Evolutionary conservation across 1,139 yeast genomes (phyloP).

Genomic region (Kodamaea derodonti): DNA sequence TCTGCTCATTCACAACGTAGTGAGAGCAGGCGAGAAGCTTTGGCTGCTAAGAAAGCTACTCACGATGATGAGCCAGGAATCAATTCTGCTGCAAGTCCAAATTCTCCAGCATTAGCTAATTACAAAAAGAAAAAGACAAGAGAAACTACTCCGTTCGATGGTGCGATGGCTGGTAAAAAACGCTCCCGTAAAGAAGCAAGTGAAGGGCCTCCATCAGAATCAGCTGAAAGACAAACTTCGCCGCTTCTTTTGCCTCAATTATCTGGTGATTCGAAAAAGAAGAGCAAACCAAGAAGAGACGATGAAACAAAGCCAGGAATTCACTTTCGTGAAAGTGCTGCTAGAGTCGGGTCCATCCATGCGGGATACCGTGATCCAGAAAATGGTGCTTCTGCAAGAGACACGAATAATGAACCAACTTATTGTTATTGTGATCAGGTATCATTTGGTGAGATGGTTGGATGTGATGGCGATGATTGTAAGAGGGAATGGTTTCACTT

Average conservation of each 20-base stretch:
- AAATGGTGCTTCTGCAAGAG: background rate
- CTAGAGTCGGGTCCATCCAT: background rate
- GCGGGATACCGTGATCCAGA: conserved; percentile 1
- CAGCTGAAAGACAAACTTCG: conserved; percentile 4
- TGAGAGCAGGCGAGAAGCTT: conserved; percentile 86
- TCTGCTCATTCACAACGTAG: conserved; percentile 69
- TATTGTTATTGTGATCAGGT: conserved; percentile 96
- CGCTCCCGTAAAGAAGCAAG: conserved; percentile 18
- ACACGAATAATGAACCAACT: conserved; percentile 57
- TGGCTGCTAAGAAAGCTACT: conserved; percentile 76
- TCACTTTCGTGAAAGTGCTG: conserved; percentile 1
- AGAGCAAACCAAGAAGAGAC: conserved; percentile 26
- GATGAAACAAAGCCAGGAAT: conserved; percentile 16
- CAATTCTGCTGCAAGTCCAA: conserved; percentile 1
- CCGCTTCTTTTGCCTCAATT: conserved; percentile 4
- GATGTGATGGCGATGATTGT: conserved; percentile 93
- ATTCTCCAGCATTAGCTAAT: conserved; percentile 2
- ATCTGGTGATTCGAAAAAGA: conserved; percentile 18
- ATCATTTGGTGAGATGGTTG: conserved; percentile 98
- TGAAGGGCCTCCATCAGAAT: background rate
- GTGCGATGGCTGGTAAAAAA: conserved; percentile 13
- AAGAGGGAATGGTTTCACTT: conserved; percentile 96
- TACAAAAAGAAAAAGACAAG: conserved; percentile 4
- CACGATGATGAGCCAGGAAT: conserved; percentile 34
- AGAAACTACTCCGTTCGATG: background rate